phyloP scores from a whole-genome alignment of 2,329 filamentous ascomycete genomes.

The Aspergillus ruber region DNA sequence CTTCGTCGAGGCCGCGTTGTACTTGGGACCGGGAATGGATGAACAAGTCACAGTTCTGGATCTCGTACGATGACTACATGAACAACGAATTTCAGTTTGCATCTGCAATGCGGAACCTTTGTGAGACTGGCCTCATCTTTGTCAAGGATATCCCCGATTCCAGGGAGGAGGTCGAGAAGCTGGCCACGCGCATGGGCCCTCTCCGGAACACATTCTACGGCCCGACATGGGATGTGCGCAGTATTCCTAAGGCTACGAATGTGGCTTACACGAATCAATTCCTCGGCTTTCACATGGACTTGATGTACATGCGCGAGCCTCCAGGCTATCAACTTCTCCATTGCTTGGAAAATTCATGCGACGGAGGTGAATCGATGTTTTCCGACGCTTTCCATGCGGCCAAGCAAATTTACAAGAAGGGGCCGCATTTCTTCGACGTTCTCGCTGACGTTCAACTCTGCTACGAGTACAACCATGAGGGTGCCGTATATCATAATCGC shows the following conservation, averaged over 20 bases:
- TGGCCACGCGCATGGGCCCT: slow-evolving; percentile 68
- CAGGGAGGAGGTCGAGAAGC: slow-evolving; percentile 57
- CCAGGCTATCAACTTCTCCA: slow-evolving; percentile 84
- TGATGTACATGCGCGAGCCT: slow-evolving; percentile 74
- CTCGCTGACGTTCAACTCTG: slow-evolving; percentile 44
- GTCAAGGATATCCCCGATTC: slow-evolving; percentile 66
- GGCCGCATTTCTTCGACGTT: slow-evolving; percentile 13
- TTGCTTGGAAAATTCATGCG: slow-evolving; percentile 72
- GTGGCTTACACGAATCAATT: slow-evolving; percentile 80
- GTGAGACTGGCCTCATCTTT: slow-evolving; percentile 67
- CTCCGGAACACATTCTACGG: slow-evolving; percentile 89
- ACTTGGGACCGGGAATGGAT: slow-evolving; percentile 36
- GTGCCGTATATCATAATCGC: slow-evolving; percentile 55
- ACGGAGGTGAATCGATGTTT: slow-evolving; percentile 81
- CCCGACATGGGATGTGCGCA: slow-evolving; percentile 79
- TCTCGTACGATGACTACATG: slow-evolving; percentile 70
- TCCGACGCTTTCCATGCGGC: slow-evolving; percentile 65
- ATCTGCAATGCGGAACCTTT: slow-evolving; percentile 56
- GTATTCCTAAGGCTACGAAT: slow-evolving; percentile 77
- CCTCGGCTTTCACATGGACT: slow-evolving; percentile 86
- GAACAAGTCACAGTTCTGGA: slow-evolving; percentile 44
- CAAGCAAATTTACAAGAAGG: slow-evolving; percentile 7
- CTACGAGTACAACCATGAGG: slow-evolving; percentile 64
- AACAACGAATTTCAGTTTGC: slow-evolving; percentile 51
- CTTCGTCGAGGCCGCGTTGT: slow-evolving; percentile 21